Conservation (phyloP, 805 yeast species). For the Candida sanyiensis region DNA sequence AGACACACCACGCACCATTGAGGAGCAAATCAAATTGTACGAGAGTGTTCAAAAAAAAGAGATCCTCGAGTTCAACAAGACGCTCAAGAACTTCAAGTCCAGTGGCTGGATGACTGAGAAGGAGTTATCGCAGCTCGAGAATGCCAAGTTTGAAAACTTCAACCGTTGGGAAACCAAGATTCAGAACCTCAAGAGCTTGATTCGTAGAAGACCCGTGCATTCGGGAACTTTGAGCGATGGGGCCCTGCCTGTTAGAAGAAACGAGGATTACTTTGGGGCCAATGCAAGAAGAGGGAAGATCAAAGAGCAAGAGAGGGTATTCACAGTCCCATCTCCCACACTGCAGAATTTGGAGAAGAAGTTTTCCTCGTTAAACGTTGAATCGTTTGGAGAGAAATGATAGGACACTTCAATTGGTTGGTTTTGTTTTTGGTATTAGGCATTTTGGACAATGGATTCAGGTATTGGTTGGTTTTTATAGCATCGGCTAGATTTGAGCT, state of each 20-base stretch:
- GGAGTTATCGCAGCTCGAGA: slow-evolving; percentile 16
- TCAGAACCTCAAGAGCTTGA: slow-evolving; percentile 8
- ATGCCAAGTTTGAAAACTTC: slow-evolving; percentile 19
- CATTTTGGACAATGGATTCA: too few species aligned
- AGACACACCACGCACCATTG: slow-evolving; percentile 14
- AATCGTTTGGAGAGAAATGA: too few species aligned
- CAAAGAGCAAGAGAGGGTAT: neutral
- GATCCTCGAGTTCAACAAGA: slow-evolving; percentile 16
- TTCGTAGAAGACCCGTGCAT: neutral
- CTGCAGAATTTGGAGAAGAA: slow-evolving; percentile 12
- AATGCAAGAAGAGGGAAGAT: neutral
- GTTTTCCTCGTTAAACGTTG: slow-evolving; percentile 6
- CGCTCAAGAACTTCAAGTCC: slow-evolving; percentile 13
- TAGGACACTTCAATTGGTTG: too few species aligned
- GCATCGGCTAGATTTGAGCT: too few species aligned
- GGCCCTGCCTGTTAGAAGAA: neutral
- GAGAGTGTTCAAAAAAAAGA: slow-evolving; percentile 19
- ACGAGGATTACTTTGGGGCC: neutral
- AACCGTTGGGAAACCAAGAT: slow-evolving; percentile 23
- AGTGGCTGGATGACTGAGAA: slow-evolving; percentile 25
- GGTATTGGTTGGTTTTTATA: too few species aligned
- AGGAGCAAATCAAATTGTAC: slow-evolving; percentile 17
- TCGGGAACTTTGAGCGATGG: neutral
- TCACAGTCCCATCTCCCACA: slow-evolving; percentile 7
- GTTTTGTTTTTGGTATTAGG: too few species aligned